These are phyloP conservation scores for Boletus putidus DNA, from an alignment of 1,284 basidiomycete genomes.

Conservation along the genomic window DNA sequence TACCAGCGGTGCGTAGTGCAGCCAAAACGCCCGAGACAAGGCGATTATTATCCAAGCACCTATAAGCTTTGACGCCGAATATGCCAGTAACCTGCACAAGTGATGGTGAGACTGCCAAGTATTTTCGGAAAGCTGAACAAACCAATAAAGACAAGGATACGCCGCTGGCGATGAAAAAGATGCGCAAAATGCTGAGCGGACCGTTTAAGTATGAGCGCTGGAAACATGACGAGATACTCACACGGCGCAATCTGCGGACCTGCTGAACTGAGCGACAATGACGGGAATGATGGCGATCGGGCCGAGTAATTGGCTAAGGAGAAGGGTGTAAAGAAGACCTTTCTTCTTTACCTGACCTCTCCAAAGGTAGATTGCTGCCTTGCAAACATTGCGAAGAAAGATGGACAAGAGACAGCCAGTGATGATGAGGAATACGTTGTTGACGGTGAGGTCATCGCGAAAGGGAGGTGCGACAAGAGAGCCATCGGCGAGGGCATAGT, in stretches of 20 bases:
- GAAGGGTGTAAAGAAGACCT: conserved; percentile 55
- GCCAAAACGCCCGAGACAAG: conserved; percentile 48
- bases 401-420: conserved; percentile 51
- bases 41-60: conserved; percentile 58
- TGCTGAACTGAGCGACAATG: conserved; percentile 49
- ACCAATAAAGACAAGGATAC: conserved; percentile 53
- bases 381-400: conserved; percentile 56
- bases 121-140: conserved; percentile 7
- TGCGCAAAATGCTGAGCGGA: conserved; percentile 42
- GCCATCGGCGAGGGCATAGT: conserved; percentile 53
- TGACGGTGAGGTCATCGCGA: conserved; percentile 43
- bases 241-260: conserved; percentile 41
- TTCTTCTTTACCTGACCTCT: conserved; percentile 62
- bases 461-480: conserved; percentile 57
- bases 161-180: conserved; percentile 41
- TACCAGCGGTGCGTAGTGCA: conserved; percentile 45
- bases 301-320: conserved; percentile 57
- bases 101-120: not conserved
- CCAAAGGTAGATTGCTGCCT: conserved; percentile 53
- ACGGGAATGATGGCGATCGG: conserved; percentile 47
- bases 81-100: conserved; percentile 56
- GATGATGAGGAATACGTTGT: conserved; percentile 50
- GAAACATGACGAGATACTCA: conserved; percentile 28
- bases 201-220: not conserved
- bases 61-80: conserved; percentile 65